These are phyloP conservation scores for Penicillium sp. DNA, from an alignment of 2,329 filamentous ascomycete species.

Conservation along the genomic window DNA sequence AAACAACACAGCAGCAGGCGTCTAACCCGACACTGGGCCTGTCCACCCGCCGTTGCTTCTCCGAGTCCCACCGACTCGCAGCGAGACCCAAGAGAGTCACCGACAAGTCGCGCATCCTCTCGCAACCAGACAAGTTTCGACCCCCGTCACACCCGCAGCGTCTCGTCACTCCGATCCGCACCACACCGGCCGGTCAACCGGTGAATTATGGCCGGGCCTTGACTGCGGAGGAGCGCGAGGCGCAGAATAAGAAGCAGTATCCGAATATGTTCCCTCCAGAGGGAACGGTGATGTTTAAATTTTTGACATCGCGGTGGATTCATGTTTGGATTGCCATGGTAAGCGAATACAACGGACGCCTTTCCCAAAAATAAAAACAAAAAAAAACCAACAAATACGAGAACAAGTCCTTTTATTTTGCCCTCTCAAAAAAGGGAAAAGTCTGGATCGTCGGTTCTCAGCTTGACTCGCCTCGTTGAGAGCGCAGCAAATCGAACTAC, in stretches of 20 bases:
- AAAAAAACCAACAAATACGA: too few species aligned
- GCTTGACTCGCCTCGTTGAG: too few species aligned
- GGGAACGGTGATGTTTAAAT: conserved; percentile 77
- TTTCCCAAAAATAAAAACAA: too few species aligned
- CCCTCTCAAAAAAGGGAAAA: too few species aligned
- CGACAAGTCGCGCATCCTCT: conserved; percentile 64
- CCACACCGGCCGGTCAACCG: conserved; percentile 36
- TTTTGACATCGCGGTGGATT: conserved; percentile 68
- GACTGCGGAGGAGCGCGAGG: conserved; percentile 57
- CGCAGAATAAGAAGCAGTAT: conserved; percentile 67
- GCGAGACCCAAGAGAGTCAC: conserved; percentile 10
- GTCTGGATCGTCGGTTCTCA: too few species aligned
- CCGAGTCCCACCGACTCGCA: conserved; percentile 12
- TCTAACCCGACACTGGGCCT: not conserved
- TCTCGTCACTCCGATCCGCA: conserved; percentile 39
- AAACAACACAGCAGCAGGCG: conserved; percentile 8
- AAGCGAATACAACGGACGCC: conserved; percentile 26
- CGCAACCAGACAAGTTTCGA: conserved; percentile 82
- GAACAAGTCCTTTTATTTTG: too few species aligned
- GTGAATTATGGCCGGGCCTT: conserved; percentile 70
- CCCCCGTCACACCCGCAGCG: conserved; percentile 83
- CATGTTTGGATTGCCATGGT: conserved; percentile 83
- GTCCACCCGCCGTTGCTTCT: conserved; percentile 22
- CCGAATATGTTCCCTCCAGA: conserved; percentile 83
- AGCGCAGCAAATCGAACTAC: too few species aligned